phyloP scores from a whole-genome alignment of 306 rosid genomes.

The Prunus armeniaca region DNA sequence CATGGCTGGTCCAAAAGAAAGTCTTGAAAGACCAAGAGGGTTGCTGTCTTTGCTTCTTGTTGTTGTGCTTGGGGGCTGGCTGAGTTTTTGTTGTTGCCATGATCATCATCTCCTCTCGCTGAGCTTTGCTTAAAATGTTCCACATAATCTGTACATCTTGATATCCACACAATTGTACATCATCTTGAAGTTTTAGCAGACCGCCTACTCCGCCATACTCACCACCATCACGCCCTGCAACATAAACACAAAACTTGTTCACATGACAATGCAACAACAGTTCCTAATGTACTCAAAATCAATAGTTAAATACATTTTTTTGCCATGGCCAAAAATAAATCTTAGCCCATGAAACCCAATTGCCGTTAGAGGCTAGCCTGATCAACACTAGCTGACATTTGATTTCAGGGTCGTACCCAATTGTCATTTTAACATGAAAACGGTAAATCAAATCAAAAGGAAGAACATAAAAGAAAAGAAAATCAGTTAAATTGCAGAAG shows the following conservation, averaged over 20 bases:
- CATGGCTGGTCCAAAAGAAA: neutral
- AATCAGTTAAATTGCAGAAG: neutral
- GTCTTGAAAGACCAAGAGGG: constrained; percentile 1
- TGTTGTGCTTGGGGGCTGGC: neutral
- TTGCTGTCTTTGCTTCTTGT: neutral
- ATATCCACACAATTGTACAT: constrained; percentile 56
- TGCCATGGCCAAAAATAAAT: neutral
- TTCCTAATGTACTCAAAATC: neutral
- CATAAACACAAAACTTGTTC: neutral
- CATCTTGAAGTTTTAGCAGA: constrained; percentile 47
- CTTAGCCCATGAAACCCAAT: neutral
- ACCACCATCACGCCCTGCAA: constrained; percentile 6
- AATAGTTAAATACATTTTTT: neutral
- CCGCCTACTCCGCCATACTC: constrained; percentile 10
- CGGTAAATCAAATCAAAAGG: neutral
- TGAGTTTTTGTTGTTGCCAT: neutral
- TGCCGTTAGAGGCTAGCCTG: neutral
- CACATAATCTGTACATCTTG: constrained; percentile 63
- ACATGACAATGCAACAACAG: neutral
- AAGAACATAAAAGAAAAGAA: neutral
- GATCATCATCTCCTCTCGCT: constrained; percentile 3
- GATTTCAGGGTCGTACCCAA: neutral
- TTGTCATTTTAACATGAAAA: neutral
- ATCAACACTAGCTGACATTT: neutral
- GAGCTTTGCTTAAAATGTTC: constrained; percentile 46